Evolutionary conservation across 2,329 filamentous ascomycete genomes (phyloP).

Genomic region (Sclerotinia sclerotiorum): DNA sequence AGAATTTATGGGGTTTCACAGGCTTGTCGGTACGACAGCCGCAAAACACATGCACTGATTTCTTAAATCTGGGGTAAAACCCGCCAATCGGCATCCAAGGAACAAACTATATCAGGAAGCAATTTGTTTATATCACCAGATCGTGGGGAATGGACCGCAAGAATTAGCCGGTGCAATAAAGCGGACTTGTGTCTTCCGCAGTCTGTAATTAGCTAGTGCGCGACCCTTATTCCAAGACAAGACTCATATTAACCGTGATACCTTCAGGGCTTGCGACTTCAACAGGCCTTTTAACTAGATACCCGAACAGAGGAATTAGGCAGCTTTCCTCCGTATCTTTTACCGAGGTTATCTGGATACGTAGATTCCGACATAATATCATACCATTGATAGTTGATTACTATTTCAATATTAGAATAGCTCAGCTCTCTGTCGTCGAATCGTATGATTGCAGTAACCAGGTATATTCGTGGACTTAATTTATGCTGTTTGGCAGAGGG

Average conservation of each 20-base stretch:
- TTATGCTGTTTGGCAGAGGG: neutral
- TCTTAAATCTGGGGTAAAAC: constrained; percentile 12
- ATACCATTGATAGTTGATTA: neutral
- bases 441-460: neutral
- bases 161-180: neutral
- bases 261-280: neutral
- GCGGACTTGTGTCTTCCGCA: constrained; percentile 1
- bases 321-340: neutral
- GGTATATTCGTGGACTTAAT: neutral
- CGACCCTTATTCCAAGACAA: neutral
- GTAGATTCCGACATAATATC: neutral
- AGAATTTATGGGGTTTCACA: constrained; percentile 1
- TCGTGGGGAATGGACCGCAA: neutral
- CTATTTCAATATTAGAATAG: neutral
- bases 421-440: neutral
- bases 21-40: constrained; percentile 20
- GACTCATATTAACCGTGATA: neutral
- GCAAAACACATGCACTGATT: constrained; percentile 9
- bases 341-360: neutral
- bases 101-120: neutral
- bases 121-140: constrained; percentile 7
- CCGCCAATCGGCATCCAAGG: neutral
- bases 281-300: neutral
- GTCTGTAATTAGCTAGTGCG: neutral
- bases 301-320: no score